Evolutionary conservation across 805 yeast genomes (phyloP).

Genomic region (Zygotorulaspora florentina): DNA sequence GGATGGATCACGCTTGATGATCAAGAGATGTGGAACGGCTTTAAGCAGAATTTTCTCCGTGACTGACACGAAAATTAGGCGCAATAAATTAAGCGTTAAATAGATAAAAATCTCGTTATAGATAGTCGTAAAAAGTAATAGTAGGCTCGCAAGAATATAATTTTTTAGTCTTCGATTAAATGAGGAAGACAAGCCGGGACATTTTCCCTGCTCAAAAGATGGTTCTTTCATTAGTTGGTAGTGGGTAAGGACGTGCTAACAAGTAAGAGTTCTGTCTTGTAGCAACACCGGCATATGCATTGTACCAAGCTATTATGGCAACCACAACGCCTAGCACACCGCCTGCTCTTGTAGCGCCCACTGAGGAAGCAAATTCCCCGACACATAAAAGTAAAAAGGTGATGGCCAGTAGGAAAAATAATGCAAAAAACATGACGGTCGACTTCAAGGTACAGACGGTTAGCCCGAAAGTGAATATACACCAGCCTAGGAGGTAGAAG

Average conservation of each 20-base stretch:
- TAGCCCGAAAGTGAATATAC: slow-evolving; percentile 50
- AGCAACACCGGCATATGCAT: slow-evolving; percentile 63
- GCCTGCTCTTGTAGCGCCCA: slow-evolving; percentile 46
- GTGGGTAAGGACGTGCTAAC: slow-evolving; percentile 24
- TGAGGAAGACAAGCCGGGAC: no score
- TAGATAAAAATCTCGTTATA: no score
- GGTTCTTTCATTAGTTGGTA: slow-evolving; percentile 26
- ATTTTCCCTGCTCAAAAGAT: slow-evolving; percentile 4
- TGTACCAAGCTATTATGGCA: slow-evolving; percentile 57
- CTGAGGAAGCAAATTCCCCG: slow-evolving; percentile 43
- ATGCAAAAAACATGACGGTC: slow-evolving; percentile 53
- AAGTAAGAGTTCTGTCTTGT: slow-evolving; percentile 51
- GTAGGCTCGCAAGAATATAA: background rate
- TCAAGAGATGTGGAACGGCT: no score
- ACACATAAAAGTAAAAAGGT: slow-evolving; percentile 51
- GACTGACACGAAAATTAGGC: no score
- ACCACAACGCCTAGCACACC: slow-evolving; percentile 59
- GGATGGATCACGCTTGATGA: no score
- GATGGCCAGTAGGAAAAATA: slow-evolving; percentile 48
- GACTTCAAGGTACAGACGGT: slow-evolving; percentile 51
- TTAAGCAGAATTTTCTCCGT: no score
- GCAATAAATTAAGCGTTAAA: no score
- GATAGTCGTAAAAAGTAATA: background rate
- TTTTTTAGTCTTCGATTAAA: background rate
- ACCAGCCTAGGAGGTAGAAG: slow-evolving; percentile 55